A percentile compares a stretch with the other conserved stretches of the same genome.
Evolutionary conservation across 371 early-diverging fungal species (phyloP).

Genomic region (Circinella minor): DNA sequence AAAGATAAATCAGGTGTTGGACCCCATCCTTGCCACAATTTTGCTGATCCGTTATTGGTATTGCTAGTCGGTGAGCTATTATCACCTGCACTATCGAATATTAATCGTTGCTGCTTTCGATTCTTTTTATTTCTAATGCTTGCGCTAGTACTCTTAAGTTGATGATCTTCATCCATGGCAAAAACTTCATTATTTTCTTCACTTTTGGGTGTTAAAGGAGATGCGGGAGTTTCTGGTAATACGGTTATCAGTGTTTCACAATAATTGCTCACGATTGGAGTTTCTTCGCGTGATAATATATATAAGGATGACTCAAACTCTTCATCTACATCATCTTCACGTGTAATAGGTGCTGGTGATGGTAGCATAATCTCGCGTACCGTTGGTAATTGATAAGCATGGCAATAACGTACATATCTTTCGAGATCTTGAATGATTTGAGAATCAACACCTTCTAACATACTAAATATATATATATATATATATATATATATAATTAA

Average conservation of each 20-base stretch:
- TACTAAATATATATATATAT: conserved; percentile 16
- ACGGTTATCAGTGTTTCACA: conserved; percentile 32
- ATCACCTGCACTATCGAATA: too few relatives aligned
- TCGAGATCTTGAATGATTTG: conserved; percentile 33
- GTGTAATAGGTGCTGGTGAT: not conserved
- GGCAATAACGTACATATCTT: conserved; percentile 23
- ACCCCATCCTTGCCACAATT: not conserved
- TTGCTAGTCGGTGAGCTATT: not conserved
- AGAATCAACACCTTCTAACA: conserved; percentile 26
- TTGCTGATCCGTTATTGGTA: not conserved
- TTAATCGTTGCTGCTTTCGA: not conserved
- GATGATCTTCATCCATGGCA: conserved; percentile 21
- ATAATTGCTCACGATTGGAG: conserved; percentile 17
- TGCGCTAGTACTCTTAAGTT: too few relatives aligned
- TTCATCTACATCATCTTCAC: conserved; percentile 23
- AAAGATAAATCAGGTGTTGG: not conserved
- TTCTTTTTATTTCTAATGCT: not conserved
- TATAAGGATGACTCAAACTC: conserved; percentile 41
- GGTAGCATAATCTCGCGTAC: conserved; percentile 1
- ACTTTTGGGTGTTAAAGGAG: conserved; percentile 8
- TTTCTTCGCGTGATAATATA: conserved; percentile 32
- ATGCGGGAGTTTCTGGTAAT: conserved; percentile 18
- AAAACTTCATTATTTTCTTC: conserved; percentile 15
- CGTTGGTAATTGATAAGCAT: conserved; percentile 25
- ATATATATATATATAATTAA: not conserved